Base-by-base conservation (phyloP, 2,329 filamentous ascomycete species). In the Elsinoe fawcettii region DNA sequence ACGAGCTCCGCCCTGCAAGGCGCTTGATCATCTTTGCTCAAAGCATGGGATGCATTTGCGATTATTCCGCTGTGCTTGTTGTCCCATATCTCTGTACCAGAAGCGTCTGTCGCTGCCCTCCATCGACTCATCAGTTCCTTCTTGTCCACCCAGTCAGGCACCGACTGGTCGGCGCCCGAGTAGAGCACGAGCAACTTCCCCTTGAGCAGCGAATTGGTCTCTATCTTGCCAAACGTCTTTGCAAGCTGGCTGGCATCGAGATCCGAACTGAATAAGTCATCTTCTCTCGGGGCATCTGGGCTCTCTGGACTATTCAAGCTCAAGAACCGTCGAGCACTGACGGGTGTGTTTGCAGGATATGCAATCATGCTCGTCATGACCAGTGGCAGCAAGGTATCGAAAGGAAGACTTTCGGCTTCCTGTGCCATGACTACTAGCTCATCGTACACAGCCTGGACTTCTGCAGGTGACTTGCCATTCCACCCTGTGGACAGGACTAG, bases 11-110 rank as follows among this genome's bases (percentile, higher is more conserved):
- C 64, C 51, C 72, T 59, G 1, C 73, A 70, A 47, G 71, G 69
- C 1, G 66, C 70, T 66, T 80, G 76, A 51, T 75, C 75, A 58
- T 76, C 72, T 58, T 73, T 76, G 49, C 70, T 73, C 56, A 78
- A 65, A 57, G 76, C 77, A 63, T 80, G 78, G 11, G 70, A 75
- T 5, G 77, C 78, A 32, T 71, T 71, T 0, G 73, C 69, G 57
- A 80, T 71, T 27, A 79, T 63, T 8, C 73, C 77, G 60, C 77
- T 78, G n/a, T 72, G 68, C 57, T 73, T 70, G 3, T 68, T 60
- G 66, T 79, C 74, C 77, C 77, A 80, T 23, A 75, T 67, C 37
- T 67, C 39, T 1, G 47, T 60, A 62, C 11, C 60, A 61, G 27
- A 30, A 30, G 27, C 27, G 9, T 30, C 9, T 9, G 27, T 30